Evolutionary conservation across 2,329 filamentous ascomycete genomes (phyloP).

Genomic region (Colletotrichum caudatum): DNA sequence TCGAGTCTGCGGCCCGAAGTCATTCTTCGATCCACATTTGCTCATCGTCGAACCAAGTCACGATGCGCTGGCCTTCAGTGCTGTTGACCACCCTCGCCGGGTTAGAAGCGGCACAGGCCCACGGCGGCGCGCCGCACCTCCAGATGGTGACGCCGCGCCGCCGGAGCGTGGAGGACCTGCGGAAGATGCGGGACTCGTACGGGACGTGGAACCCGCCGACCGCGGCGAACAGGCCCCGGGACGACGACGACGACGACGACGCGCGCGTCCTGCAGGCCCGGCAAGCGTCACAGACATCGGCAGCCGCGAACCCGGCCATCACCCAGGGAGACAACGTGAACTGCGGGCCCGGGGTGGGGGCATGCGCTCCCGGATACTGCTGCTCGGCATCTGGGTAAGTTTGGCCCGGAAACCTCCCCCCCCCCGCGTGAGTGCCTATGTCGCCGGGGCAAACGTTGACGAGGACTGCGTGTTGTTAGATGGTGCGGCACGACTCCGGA

Average conservation of each 20-base stretch:
- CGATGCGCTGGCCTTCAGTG: constrained; percentile 46
- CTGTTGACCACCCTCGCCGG: constrained; percentile 45
- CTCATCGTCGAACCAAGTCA: not conserved
- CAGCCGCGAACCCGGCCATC: not conserved
- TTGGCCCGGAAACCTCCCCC: not conserved
- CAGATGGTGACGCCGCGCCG: constrained; percentile 19
- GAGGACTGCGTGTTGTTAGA: not conserved
- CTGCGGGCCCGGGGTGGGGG: constrained; percentile 48
- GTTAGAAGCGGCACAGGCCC: constrained; percentile 45
- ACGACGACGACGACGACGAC: not conserved
- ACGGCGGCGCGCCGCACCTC: constrained; percentile 41
- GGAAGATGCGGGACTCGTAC: constrained; percentile 37
- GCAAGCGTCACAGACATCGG: constrained; percentile 25
- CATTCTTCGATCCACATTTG: no score
- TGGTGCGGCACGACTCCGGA: constrained; percentile 47
- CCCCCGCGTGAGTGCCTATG: not conserved
- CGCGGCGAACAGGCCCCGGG: constrained; percentile 40
- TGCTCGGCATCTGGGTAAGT: constrained; percentile 51
- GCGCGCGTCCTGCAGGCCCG: constrained; percentile 33
- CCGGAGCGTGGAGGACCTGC: constrained; percentile 10
- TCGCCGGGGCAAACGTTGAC: not conserved
- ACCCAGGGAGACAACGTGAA: constrained; percentile 17
- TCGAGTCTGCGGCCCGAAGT: no score
- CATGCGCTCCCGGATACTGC: constrained; percentile 49
- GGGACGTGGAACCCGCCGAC: constrained; percentile 46